Evolutionary conservation across 345 rosid genomes (phyloP).

Genomic region (Eucalyptus cloeziana): DNA sequence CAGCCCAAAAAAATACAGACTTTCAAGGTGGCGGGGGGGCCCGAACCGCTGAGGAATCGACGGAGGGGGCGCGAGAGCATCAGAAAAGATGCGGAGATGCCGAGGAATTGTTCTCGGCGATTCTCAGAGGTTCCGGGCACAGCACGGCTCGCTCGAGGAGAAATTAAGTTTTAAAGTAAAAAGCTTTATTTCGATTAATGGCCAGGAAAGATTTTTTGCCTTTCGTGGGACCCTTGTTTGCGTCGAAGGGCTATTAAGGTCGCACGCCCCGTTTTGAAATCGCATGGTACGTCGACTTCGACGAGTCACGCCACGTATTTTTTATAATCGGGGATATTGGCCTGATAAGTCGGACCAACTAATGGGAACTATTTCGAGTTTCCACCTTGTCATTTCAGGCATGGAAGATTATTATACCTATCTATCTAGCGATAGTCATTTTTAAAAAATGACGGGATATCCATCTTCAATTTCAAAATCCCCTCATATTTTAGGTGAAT

Average conservation of each 20-base stretch:
- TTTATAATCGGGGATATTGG: not conserved
- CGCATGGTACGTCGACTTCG: not conserved
- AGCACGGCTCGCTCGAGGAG: not conserved
- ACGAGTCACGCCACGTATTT: not conserved
- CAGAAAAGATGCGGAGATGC: constrained; percentile 26
- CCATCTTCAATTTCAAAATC: no score
- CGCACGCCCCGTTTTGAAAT: not conserved
- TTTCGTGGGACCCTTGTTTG: not conserved
- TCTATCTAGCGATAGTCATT: no score
- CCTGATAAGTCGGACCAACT: no score
- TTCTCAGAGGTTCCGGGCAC: not conserved
- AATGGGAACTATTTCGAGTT: no score
- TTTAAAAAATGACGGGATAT: no score
- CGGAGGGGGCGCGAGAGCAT: not conserved
- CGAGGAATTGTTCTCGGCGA: not conserved
- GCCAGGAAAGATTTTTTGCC: not conserved
- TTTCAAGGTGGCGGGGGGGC: not conserved
- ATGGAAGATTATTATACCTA: no score
- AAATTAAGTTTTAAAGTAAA: not conserved
- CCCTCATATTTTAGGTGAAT: no score
- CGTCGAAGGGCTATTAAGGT: not conserved
- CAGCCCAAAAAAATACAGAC: not conserved
- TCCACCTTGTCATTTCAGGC: no score
- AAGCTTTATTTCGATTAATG: not conserved
- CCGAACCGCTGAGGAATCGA: no score